Evolutionary conservation across 2,329 filamentous ascomycete genomes (phyloP).

Genomic region (Cercospora canescens): DNA sequence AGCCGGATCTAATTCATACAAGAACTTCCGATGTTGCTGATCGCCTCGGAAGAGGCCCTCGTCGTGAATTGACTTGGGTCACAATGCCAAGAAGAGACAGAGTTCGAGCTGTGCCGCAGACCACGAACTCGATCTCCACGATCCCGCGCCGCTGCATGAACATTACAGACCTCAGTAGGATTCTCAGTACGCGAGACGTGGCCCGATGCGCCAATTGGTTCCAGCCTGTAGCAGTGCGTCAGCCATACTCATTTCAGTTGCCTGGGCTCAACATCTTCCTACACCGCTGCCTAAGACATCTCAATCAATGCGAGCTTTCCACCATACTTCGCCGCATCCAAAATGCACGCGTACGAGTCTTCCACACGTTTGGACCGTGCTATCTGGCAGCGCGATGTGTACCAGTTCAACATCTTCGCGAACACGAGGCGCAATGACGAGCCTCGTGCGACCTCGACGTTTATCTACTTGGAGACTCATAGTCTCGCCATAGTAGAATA

Average conservation of each 20-base stretch:
- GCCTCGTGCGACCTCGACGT: not conserved
- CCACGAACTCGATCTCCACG: no score
- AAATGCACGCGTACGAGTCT: not conserved
- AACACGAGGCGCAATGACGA: not conserved
- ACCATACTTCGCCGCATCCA: no score
- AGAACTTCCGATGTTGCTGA: not conserved
- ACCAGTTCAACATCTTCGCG: not conserved
- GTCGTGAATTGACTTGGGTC: not conserved
- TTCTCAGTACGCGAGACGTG: no score
- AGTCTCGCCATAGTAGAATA: not conserved
- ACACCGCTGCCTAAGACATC: not conserved
- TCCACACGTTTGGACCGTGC: no score
- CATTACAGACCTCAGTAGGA: no score
- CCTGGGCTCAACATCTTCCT: not conserved
- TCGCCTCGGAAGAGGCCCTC: not conserved
- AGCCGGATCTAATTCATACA: not conserved
- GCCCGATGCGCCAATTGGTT: no score
- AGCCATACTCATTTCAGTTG: not conserved
- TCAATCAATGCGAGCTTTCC: not conserved
- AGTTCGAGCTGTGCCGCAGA: not conserved
- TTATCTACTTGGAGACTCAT: not conserved
- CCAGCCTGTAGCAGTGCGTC: no score
- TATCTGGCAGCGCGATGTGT: not conserved
- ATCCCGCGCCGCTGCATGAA: not conserved
- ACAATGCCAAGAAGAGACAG: not conserved